A percentile compares a stretch with the other conserved stretches of the same genome.
Conservation (phyloP, 2,329 filamentous ascomycete genomes). For the Ophiocordyceps unilateralis region DNA sequence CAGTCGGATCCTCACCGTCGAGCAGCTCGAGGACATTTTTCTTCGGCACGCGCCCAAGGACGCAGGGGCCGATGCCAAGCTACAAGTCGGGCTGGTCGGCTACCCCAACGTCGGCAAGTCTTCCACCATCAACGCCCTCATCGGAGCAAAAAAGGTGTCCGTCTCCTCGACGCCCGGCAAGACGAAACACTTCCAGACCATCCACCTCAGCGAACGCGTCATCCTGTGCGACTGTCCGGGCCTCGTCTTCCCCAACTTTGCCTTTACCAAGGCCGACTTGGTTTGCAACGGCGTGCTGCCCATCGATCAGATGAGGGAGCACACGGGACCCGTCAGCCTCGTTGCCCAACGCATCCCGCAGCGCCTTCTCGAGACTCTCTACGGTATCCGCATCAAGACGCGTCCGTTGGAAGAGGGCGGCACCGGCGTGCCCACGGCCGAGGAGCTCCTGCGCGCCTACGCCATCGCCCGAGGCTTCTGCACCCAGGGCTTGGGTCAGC, state of each 20-base stretch:
- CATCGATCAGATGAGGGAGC: conserved; percentile 91
- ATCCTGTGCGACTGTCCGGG: conserved; percentile 95
- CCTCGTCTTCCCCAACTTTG: conserved; percentile 97
- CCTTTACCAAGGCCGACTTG: conserved; percentile 86
- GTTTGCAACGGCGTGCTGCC: conserved; percentile 90
- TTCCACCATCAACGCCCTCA: conserved; percentile 96
- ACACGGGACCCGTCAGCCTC: conserved; percentile 68
- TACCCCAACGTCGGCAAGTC: conserved; percentile 99
- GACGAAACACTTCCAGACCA: conserved; percentile 98
- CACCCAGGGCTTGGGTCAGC: conserved; percentile 75
- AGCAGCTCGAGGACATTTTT: conserved; percentile 83
- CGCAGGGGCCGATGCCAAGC: conserved; percentile 41
- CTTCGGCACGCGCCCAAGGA: conserved; percentile 47
- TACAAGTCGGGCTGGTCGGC: conserved; percentile 83
- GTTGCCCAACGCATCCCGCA: conserved; percentile 77
- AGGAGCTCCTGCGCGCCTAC: conserved; percentile 73
- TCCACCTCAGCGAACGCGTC: conserved; percentile 78
- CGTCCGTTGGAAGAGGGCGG: conserved; percentile 82
- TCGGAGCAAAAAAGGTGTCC: conserved; percentile 95
- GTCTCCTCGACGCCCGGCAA: conserved; percentile 96
- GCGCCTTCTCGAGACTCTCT: conserved; percentile 76
- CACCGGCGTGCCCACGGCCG: conserved; percentile 67
- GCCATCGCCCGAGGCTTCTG: conserved; percentile 80
- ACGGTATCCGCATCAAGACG: conserved; percentile 76
- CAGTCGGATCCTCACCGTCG: conserved; percentile 74